Conservation (phyloP, 2,329 filamentous ascomycete species). For the Penicillium sp. region DNA sequence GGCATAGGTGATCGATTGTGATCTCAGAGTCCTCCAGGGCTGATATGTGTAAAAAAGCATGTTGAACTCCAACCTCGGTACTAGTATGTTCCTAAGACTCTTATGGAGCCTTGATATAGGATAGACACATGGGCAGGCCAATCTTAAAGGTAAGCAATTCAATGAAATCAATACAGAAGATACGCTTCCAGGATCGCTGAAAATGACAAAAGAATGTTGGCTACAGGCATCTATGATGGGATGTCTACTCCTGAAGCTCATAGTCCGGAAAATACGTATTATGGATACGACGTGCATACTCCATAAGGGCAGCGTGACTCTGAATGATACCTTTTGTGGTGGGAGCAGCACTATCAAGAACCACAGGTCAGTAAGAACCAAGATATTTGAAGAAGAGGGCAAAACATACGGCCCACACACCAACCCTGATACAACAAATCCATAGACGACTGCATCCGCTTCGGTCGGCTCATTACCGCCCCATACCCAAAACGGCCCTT, state of each 20-base stretch:
- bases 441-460: slow-evolving; percentile 58
- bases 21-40: no score
- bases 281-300: slow-evolving; percentile 60
- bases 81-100: no score
- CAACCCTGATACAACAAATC: slow-evolving; percentile 56
- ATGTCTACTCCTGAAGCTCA: slow-evolving; percentile 34
- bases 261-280: slow-evolving; percentile 60
- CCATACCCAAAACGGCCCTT: slow-evolving; percentile 58
- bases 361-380: background rate
- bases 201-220: no score
- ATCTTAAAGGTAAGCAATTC: no score
- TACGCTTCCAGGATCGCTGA: no score
- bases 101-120: no score
- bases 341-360: slow-evolving; percentile 43
- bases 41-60: no score
- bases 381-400: background rate
- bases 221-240: no score
- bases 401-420: slow-evolving; percentile 55
- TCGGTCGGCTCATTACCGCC: slow-evolving; percentile 57
- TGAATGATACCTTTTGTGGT: slow-evolving; percentile 48
- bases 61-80: no score
- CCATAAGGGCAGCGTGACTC: slow-evolving; percentile 50
- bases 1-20: no score
- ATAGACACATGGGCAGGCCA: no score
- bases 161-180: no score